Evolutionary conservation across 371 early-diverging fungal genomes (phyloP).

Genomic region (Chytridiales sp.): DNA sequence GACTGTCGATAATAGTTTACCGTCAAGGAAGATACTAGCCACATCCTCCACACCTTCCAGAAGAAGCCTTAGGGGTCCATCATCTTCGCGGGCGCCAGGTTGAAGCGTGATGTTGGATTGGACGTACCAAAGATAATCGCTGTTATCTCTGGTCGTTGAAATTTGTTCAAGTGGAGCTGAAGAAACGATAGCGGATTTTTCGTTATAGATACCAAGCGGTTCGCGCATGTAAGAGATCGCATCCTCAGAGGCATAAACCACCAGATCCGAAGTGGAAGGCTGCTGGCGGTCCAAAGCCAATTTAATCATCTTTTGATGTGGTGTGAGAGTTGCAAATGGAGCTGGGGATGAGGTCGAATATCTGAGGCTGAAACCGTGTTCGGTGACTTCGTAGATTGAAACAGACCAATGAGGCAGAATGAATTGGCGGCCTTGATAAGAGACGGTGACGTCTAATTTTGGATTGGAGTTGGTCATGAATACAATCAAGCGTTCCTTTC

Average conservation of each 20-base stretch:
- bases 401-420: slow-evolving; percentile 29
- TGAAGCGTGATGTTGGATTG: slow-evolving; percentile 7
- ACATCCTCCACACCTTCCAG: slow-evolving; percentile 38
- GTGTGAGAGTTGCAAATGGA: not conserved
- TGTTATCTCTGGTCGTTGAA: slow-evolving; percentile 42
- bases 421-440: slow-evolving; percentile 15
- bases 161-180: slow-evolving; percentile 44
- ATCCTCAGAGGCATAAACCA: not conserved
- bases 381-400: slow-evolving; percentile 1
- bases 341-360: slow-evolving; percentile 10
- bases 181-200: not conserved
- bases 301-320: not conserved
- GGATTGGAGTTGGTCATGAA: slow-evolving; percentile 40
- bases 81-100: not conserved
- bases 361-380: not conserved
- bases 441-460: slow-evolving; percentile 1
- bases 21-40: slow-evolving; percentile 35
- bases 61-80: slow-evolving; percentile 5
- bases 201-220: slow-evolving; percentile 11
- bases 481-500: slow-evolving; percentile 20
- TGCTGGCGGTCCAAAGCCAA: not conserved
- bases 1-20: not conserved
- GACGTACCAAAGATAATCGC: slow-evolving; percentile 58
- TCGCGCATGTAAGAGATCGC: slow-evolving; percentile 14
- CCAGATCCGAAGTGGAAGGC: slow-evolving; percentile 3